Conservation (phyloP, 2,329 filamentous ascomycete species). For the Coniella vitis region DNA sequence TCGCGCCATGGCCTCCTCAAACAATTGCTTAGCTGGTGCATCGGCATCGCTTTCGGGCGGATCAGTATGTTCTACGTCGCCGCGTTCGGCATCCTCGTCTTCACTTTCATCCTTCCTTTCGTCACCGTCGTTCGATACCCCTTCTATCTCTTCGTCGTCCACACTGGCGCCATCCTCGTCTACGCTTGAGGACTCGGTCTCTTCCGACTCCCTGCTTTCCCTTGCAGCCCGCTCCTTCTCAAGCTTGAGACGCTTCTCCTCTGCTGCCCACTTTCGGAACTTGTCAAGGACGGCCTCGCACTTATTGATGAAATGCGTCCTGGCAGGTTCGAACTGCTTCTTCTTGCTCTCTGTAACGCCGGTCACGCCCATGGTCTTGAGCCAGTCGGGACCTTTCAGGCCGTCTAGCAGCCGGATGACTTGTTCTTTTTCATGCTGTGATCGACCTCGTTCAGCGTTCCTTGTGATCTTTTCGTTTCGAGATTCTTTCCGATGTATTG, state of each 20-base stretch:
- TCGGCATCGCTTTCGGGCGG: slow-evolving; percentile 65
- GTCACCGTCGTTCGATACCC: slow-evolving; percentile 21
- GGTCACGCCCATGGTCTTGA: slow-evolving; percentile 83
- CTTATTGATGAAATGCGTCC: slow-evolving; percentile 76
- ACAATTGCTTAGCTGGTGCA: slow-evolving; percentile 65
- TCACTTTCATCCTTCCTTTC: slow-evolving; percentile 18
- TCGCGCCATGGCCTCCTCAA: slow-evolving; percentile 59
- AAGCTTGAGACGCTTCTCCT: slow-evolving; percentile 76
- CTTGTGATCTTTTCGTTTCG: slow-evolving; percentile 55
- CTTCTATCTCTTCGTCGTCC: slow-evolving; percentile 26
- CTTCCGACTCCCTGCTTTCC: slow-evolving; percentile 22
- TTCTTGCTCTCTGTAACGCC: slow-evolving; percentile 79
- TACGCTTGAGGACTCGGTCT: slow-evolving; percentile 4
- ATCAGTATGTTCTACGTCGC: slow-evolving; percentile 40
- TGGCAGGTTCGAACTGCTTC: slow-evolving; percentile 78
- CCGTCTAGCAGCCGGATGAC: slow-evolving; percentile 66
- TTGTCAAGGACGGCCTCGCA: slow-evolving; percentile 79
- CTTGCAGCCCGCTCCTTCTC: slow-evolving; percentile 63
- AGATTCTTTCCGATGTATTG: slow-evolving; percentile 52
- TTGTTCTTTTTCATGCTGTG: slow-evolving; percentile 61
- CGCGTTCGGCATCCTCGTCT: slow-evolving; percentile 23
- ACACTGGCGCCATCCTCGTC: slow-evolving; percentile 20
- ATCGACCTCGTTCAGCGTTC: slow-evolving; percentile 57
- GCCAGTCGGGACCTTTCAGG: slow-evolving; percentile 86
- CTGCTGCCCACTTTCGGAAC: slow-evolving; percentile 79